phyloP scores from a whole-genome alignment of 2,329 filamentous ascomycete species.

The Gnomoniopsis sp. region DNA sequence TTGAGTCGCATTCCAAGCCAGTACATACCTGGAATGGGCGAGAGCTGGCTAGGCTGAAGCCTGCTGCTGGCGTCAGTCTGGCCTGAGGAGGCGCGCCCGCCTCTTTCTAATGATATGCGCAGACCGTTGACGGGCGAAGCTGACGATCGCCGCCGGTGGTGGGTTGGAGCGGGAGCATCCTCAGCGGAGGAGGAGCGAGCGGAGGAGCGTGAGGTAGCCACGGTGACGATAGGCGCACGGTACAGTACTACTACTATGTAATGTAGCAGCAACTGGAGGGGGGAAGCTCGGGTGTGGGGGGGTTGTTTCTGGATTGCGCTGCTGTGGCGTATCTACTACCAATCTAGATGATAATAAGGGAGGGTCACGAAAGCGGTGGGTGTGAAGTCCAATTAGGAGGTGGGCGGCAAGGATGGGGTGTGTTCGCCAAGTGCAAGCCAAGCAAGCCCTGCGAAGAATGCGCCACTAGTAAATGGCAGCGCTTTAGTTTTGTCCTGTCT shows the following conservation, averaged over 20 bases:
- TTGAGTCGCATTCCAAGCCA: neutral
- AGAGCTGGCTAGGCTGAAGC: slow-evolving; percentile 38
- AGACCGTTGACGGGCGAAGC: slow-evolving; percentile 29
- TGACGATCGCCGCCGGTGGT: slow-evolving; percentile 50
- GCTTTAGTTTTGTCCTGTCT: neutral
- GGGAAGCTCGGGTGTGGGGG: neutral
- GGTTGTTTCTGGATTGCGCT: neutral
- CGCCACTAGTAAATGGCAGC: too few species aligned
- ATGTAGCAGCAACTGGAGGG: neutral
- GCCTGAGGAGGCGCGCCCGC: slow-evolving; percentile 28
- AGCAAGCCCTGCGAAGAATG: neutral
- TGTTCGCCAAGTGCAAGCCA: neutral
- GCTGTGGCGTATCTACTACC: neutral
- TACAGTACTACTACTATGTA: slow-evolving; percentile 21
- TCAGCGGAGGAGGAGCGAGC: slow-evolving; percentile 49
- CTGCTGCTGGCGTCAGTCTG: slow-evolving; percentile 33
- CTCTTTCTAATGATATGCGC: slow-evolving; percentile 30
- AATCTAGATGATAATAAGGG: too few species aligned
- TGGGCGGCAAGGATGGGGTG: slow-evolving; percentile 8
- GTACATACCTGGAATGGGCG: slow-evolving; percentile 52
- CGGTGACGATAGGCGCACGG: slow-evolving; percentile 32
- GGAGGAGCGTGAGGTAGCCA: slow-evolving; percentile 48
- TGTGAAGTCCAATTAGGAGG: neutral
- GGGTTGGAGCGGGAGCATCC: slow-evolving; percentile 44
- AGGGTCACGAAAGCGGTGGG: neutral